Conservation (phyloP, 2,329 filamentous ascomycete genomes). For the Aureobasidium lini region DNA sequence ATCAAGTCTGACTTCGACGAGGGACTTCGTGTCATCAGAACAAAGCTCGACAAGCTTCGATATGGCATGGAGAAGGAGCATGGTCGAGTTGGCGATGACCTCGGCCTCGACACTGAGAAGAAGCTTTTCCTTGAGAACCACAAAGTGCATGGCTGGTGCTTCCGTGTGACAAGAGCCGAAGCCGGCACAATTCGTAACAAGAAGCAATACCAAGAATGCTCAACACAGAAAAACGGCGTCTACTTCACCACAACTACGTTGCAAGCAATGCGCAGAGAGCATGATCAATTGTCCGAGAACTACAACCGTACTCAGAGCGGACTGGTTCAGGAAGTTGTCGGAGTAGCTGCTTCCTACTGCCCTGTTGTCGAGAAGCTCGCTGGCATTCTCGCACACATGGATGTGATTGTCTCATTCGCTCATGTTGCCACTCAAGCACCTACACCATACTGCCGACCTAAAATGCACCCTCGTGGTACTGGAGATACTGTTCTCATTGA, state of each 20-base stretch:
- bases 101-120: conserved; percentile 91
- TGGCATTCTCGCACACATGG: conserved; percentile 80
- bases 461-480: conserved; percentile 78
- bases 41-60: conserved; percentile 78
- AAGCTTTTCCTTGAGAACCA: conserved; percentile 98
- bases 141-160: conserved; percentile 91
- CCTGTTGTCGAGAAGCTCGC: conserved; percentile 87
- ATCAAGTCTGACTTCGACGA: conserved; percentile 99
- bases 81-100: conserved; percentile 64
- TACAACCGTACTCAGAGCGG: conserved; percentile 93
- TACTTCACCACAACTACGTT: conserved; percentile 89
- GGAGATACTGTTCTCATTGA: conserved; percentile 87
- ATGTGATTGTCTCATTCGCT: conserved; percentile 90
- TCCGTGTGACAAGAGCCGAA: conserved; percentile 84
- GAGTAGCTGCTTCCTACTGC: conserved; percentile 88
- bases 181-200: conserved; percentile 91
- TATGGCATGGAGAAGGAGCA: conserved; percentile 81
- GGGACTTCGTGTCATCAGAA: conserved; percentile 74
- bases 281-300: conserved; percentile 86
- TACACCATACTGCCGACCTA: conserved; percentile 82
- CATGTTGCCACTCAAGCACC: conserved; percentile 91
- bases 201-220: conserved; percentile 83
- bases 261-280: conserved; percentile 74
- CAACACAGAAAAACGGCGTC: conserved; percentile 97
- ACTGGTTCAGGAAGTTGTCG: conserved; percentile 84